Percentiles rank a stretch among this genome's conserved stretches.
These are phyloP conservation scores for Pyrus pyrifolia DNA, from an alignment of 306 rosid genomes.

Conservation along the genomic window DNA sequence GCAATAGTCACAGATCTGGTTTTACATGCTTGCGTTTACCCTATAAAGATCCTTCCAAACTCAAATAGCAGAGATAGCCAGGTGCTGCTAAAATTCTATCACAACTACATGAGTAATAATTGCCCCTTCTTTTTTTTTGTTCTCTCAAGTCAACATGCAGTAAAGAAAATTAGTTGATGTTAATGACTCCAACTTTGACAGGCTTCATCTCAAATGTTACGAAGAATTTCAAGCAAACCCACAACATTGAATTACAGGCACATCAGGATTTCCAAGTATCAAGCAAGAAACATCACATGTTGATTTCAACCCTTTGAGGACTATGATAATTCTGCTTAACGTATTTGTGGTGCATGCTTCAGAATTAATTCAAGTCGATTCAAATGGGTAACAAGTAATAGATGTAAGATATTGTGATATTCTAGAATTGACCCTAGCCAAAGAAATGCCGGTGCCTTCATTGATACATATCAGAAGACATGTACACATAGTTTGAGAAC, in stretches of 20 bases:
- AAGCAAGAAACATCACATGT: neutral
- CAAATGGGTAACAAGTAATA: slow-evolving; percentile 1
- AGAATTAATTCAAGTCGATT: slow-evolving; percentile 20
- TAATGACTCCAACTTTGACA: neutral
- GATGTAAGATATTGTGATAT: neutral
- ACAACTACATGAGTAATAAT: neutral
- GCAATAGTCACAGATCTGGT: neutral
- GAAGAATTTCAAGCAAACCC: neutral
- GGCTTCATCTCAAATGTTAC: neutral
- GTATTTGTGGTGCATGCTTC: slow-evolving; percentile 13
- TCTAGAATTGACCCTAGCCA: neutral
- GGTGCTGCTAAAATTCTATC: neutral
- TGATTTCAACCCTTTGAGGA: neutral
- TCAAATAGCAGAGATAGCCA: neutral
- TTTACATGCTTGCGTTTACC: neutral
- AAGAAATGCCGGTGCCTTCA: neutral
- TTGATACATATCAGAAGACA: slow-evolving; percentile 28
- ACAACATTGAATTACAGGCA: neutral
- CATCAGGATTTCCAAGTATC: neutral
- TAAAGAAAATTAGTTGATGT: neutral
- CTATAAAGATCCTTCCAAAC: neutral
- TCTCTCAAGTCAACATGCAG: neutral
- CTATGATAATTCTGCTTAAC: neutral
- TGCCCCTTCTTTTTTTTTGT: neutral
- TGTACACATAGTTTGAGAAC: slow-evolving; percentile 19